These are phyloP conservation scores for Oryza meyeriana DNA, from an alignment of 176 grass and related monocot species.

Conservation along the genomic window DNA sequence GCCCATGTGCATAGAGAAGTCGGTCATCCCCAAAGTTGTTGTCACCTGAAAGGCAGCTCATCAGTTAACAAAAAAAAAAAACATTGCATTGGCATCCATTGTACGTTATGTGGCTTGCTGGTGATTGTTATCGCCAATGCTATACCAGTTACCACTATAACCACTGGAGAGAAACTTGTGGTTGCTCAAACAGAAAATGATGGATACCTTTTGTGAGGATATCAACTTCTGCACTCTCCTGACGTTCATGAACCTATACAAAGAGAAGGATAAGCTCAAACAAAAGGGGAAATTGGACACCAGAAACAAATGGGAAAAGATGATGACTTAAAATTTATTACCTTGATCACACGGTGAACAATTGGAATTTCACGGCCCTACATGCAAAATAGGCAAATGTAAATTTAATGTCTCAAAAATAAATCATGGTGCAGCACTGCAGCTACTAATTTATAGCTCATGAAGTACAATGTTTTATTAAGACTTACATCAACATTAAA, in stretches of 20 bases:
- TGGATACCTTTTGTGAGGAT: constrained; percentile 84
- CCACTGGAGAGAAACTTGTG: not conserved
- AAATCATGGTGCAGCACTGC: no score
- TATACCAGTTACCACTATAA: constrained; percentile 7
- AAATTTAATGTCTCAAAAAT: not conserved
- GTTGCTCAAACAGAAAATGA: not conserved
- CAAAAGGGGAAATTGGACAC: not conserved
- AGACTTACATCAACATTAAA: constrained; percentile 69
- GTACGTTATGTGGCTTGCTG: not conserved
- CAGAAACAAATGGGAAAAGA: not conserved
- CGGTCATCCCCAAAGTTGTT: constrained; percentile 61
- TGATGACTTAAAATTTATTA: constrained; percentile 13
- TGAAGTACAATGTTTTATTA: not conserved
- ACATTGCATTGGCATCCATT: not conserved
- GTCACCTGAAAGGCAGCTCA: constrained; percentile 53
- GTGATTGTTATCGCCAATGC: not conserved
- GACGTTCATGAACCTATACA: constrained; percentile 74
- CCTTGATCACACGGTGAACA: constrained; percentile 95
- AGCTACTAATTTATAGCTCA: not conserved
- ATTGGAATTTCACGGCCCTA: constrained; percentile 86
- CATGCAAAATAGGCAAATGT: constrained; percentile 17
- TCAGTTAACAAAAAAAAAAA: not conserved
- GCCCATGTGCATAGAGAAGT: constrained; percentile 58
- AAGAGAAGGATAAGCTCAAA: constrained; percentile 8
- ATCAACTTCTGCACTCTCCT: constrained; percentile 52